Evolutionary conservation across 768 basidiomycete genomes (phyloP).

Genomic region (Russula emetica): DNA sequence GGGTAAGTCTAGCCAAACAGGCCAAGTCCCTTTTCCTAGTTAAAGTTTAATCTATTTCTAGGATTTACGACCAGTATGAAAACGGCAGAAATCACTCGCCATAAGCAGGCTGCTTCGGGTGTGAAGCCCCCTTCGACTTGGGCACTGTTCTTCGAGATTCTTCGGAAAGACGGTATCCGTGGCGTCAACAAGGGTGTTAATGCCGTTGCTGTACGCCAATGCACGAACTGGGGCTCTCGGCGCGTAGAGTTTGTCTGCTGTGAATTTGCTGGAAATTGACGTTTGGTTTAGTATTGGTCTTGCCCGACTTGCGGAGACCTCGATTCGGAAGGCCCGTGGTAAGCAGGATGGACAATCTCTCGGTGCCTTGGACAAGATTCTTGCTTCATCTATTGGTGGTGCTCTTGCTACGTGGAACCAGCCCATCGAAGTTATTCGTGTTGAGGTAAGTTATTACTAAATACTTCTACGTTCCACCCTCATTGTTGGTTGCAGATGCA

Average conservation of each 20-base stretch:
- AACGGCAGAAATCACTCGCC: slow-evolving; percentile 94
- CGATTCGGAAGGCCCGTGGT: slow-evolving; percentile 73
- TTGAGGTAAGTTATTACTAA: slow-evolving; percentile 60
- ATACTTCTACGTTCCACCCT: background rate
- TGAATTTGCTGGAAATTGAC: slow-evolving; percentile 20
- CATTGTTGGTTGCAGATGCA: slow-evolving; percentile 68
- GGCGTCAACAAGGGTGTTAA: slow-evolving; percentile 99
- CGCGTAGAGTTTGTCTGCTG: slow-evolving; percentile 35
- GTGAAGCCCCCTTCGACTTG: slow-evolving; percentile 88
- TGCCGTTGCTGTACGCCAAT: slow-evolving; percentile 86
- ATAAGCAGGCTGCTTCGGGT: slow-evolving; percentile 83
- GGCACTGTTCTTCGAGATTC: slow-evolving; percentile 93
- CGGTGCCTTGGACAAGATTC: slow-evolving; percentile 78
- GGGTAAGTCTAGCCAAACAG: slow-evolving; percentile 57
- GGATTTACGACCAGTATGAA: slow-evolving; percentile 99
- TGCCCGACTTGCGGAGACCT: slow-evolving; percentile 82
- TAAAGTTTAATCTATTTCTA: slow-evolving; percentile 33
- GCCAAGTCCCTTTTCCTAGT: background rate
- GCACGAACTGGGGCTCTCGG: slow-evolving; percentile 93
- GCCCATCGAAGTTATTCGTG: slow-evolving; percentile 95
- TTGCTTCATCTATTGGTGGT: slow-evolving; percentile 85
- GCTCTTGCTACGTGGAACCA: slow-evolving; percentile 99
- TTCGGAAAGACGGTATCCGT: slow-evolving; percentile 84
- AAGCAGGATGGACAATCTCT: slow-evolving; percentile 72
- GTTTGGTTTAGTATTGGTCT: slow-evolving; percentile 79